Base-by-base conservation (phyloP, 2,329 filamentous ascomycete species). In the Aspergillus floridensis region DNA sequence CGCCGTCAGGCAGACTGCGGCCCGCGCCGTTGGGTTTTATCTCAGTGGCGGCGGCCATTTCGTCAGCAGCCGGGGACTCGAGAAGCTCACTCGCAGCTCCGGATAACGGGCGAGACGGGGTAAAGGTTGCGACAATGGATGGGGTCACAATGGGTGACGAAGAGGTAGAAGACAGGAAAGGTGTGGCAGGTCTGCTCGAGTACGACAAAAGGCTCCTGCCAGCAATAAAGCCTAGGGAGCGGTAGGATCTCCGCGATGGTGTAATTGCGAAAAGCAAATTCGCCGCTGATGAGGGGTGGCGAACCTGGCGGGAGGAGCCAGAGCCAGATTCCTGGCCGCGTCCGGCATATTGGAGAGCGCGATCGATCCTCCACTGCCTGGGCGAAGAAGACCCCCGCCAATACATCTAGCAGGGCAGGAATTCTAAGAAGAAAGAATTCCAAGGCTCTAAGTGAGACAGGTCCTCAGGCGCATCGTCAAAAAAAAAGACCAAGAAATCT, bases 221-320 rank as follows among this genome's bases (percentile, higher is more conserved):
- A 22, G 14, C 47, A 29, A 41, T 16, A 32, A 46, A 44, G 53
- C 48, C 49, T 41, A 31, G 49, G 58, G 53, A 35, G 41, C 48
- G 38, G 38, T 50, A 49, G 46, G 50, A 22, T 31, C 26, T 59
- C 52, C 53, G 56, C 26, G 21, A 41, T 49, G 26, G 52, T 53
- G 57, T 49, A 54, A 49, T 21, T 51, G 56, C 58, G 49, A 55
- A 52, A 49, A 53, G 38, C 49, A 55, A 44, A 56, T 56, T 73
- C 59, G 69, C 71, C 72, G 70, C 69, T 44, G 62, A 67, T 63
- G 63, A 59, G 63, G 63, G 54, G 72, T 72, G 68, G 69, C 71
- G 59, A 73, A 63, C 50, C 55, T 51, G 57, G 53, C 59, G 50
- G 56, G 38, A 53, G 47, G 53, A 59, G 59, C 64, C 61, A 65